A percentile compares a stretch with the other conserved stretches of the same genome.
Conservation (phyloP, 805 yeast species). For the Grigorovia humatica region DNA sequence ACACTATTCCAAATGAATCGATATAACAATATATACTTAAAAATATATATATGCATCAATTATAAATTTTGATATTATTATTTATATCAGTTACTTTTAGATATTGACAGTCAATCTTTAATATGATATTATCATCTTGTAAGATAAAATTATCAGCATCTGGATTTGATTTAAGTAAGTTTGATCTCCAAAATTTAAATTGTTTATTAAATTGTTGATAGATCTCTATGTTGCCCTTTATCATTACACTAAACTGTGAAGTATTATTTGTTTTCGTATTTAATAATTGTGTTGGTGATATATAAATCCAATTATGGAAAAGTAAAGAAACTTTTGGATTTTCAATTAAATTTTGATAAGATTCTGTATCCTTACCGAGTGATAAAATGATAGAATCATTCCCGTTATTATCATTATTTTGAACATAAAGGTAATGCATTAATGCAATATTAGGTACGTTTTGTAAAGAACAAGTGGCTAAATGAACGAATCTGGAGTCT, state of each 20-base stretch:
- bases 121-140: constrained; percentile 53
- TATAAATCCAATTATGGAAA: constrained; percentile 81
- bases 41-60: neutral
- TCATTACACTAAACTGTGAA: constrained; percentile 60
- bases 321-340: constrained; percentile 74
- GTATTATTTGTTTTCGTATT: neutral
- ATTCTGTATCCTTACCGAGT: constrained; percentile 59
- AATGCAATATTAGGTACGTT: constrained; percentile 75
- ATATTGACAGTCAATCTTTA: constrained; percentile 51
- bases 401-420: constrained; percentile 29
- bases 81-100: constrained; percentile 73
- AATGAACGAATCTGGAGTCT: constrained; percentile 60
- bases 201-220: constrained; percentile 39
- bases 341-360: constrained; percentile 51
- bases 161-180: constrained; percentile 52
- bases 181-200: constrained; percentile 47
- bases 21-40: neutral
- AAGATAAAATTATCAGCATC: constrained; percentile 59
- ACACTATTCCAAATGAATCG: constrained; percentile 10
- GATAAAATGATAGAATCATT: constrained; percentile 54
- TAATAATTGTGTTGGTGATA: constrained; percentile 11
- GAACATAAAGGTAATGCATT: constrained; percentile 75
- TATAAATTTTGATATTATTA: constrained; percentile 36
- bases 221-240: constrained; percentile 59
- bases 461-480: constrained; percentile 62